These are phyloP conservation scores for Lotmaria passim DNA, from an alignment of 208 protist species.

Conservation along the genomic window DNA sequence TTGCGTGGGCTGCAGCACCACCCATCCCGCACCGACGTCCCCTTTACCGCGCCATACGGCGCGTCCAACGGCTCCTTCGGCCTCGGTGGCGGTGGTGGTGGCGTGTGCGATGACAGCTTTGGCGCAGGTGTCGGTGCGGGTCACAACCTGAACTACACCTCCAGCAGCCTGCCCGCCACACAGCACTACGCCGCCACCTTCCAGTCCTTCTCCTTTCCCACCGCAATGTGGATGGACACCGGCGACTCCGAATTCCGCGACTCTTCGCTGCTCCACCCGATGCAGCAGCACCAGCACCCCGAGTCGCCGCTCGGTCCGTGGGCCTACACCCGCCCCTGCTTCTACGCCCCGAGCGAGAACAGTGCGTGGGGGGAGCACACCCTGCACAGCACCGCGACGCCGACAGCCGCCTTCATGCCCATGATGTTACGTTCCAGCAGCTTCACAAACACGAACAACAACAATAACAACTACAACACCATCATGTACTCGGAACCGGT, in stretches of 20 bases:
- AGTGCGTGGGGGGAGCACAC: conserved; percentile 30
- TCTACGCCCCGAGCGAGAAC: conserved; percentile 27
- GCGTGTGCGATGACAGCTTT: neutral
- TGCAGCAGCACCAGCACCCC: conserved; percentile 7
- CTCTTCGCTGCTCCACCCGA: conserved; percentile 8
- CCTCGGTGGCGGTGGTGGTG: neutral
- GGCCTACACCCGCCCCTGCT: conserved; percentile 12
- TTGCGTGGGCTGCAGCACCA: neutral
- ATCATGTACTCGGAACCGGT: conserved; percentile 13
- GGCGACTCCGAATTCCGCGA: conserved; percentile 2
- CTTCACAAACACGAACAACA: neutral
- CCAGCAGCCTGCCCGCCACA: neutral
- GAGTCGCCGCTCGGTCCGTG: conserved; percentile 7
- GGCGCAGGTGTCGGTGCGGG: neutral
- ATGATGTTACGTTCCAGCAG: conserved; percentile 7
- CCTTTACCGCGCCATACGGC: neutral
- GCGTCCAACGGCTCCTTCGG: conserved; percentile 2
- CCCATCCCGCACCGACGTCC: conserved; percentile 8
- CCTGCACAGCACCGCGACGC: neutral
- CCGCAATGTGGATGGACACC: conserved; percentile 12
- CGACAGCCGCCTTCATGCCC: conserved; percentile 13
- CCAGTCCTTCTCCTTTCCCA: conserved; percentile 4
- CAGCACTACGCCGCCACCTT: conserved; percentile 1
- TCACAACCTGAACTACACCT: conserved; percentile 6
- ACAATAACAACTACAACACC: neutral